phyloP scores from a whole-genome alignment of 441 rosid species.

The Flueggea neowawraea region DNA sequence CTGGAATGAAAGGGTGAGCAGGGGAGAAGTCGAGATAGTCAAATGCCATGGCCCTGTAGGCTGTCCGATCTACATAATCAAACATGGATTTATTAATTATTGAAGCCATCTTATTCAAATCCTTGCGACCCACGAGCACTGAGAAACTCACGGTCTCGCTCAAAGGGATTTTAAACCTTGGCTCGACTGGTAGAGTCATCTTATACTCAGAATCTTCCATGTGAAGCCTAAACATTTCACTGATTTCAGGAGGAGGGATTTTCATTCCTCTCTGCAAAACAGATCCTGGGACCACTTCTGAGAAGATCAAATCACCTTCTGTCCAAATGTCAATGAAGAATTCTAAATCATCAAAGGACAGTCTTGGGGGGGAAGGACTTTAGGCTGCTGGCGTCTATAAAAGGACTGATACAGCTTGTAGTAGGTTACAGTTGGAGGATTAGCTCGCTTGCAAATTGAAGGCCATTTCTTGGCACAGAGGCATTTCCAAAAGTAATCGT shows the following conservation, averaged over 20 bases:
- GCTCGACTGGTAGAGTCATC: conserved; percentile 76
- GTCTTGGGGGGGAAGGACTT: conserved; percentile 67
- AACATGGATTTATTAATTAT: conserved; percentile 57
- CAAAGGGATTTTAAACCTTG: conserved; percentile 51
- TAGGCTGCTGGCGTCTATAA: conserved; percentile 43
- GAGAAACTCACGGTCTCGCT: conserved; percentile 60
- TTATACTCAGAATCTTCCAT: conserved; percentile 53
- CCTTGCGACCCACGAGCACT: conserved; percentile 68
- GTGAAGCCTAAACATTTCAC: conserved; percentile 42
- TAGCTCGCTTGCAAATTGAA: conserved; percentile 66
- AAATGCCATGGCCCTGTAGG: conserved; percentile 69
- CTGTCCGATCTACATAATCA: conserved; percentile 65
- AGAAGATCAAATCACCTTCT: conserved; percentile 59
- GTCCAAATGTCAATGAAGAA: conserved; percentile 86
- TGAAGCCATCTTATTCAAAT: conserved; percentile 63
- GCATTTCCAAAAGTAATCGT: conserved; percentile 92
- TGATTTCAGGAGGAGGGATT: conserved; percentile 38
- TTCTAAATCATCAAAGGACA: conserved; percentile 67
- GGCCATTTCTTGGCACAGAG: conserved; percentile 88
- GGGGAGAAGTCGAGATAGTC: conserved; percentile 84
- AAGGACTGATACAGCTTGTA: conserved; percentile 63
- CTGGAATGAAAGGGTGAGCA: conserved; percentile 63
- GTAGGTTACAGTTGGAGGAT: conserved; percentile 61
- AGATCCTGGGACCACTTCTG: conserved; percentile 70
- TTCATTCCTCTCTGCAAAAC: conserved; percentile 53